Conservation (phyloP, 805 yeast genomes). For the Candida ortonii region DNA sequence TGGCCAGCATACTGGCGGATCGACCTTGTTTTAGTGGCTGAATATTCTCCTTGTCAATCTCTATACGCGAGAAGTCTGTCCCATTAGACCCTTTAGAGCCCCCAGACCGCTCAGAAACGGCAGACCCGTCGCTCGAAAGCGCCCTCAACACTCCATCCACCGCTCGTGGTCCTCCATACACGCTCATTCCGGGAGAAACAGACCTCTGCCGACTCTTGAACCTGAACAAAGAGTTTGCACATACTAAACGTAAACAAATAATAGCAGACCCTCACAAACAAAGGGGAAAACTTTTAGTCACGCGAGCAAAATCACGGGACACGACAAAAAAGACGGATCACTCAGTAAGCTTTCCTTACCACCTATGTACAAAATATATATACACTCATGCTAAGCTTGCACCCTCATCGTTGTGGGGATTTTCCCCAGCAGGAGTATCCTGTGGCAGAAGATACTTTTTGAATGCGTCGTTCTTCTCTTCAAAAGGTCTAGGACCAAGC, state of each 20-base stretch:
- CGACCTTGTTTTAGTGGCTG: conserved; percentile 65
- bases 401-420: conserved; percentile 23
- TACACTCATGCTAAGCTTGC: conserved; percentile 16
- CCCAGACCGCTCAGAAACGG: conserved; percentile 15
- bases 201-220: no score
- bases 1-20: conserved; percentile 56
- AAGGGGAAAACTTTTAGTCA: no score
- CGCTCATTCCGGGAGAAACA: conserved; percentile 1
- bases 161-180: not conserved
- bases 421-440: conserved; percentile 14
- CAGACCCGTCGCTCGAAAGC: conserved; percentile 9
- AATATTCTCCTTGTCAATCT: conserved; percentile 74
- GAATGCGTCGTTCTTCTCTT: conserved; percentile 87
- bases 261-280: no score
- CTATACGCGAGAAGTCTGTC: conserved; percentile 38
- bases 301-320: no score
- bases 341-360: no score
- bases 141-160: not conserved
- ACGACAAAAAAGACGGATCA: no score
- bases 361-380: conserved; percentile 3
- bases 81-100: conserved; percentile 10
- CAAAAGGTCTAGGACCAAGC: conserved; percentile 89
- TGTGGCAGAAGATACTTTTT: conserved; percentile 54
- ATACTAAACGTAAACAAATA: no score
- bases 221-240: no score